Conservation (phyloP, 1,139 yeast species). For the Saccharomycopsis crataegensis region DNA sequence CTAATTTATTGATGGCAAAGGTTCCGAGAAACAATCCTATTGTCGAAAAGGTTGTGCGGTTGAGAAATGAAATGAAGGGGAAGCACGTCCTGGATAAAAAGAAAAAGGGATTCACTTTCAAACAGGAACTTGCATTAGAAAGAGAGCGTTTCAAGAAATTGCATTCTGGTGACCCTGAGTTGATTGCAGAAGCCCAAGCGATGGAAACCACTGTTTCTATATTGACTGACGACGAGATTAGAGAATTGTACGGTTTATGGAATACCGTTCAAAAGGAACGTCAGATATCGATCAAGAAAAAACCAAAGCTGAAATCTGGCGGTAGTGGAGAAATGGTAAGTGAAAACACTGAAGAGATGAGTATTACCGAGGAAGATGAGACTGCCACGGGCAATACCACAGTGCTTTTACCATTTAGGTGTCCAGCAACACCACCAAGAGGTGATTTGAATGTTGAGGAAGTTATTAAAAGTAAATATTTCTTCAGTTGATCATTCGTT, state of each 20-base stretch:
- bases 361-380: neutral
- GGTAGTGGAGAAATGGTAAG: slow-evolving; percentile 20
- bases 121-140: slow-evolving; percentile 72
- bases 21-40: slow-evolving; percentile 47
- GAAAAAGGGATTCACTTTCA: slow-evolving; percentile 47
- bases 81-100: slow-evolving; percentile 33
- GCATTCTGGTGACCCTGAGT: slow-evolving; percentile 43
- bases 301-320: slow-evolving; percentile 6
- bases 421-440: slow-evolving; percentile 72
- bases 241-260: slow-evolving; percentile 15
- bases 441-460: slow-evolving; percentile 79
- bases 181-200: slow-evolving; percentile 43
- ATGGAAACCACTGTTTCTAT: slow-evolving; percentile 75
- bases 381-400: slow-evolving; percentile 21
- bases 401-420: slow-evolving; percentile 46
- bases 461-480: slow-evolving; percentile 69
- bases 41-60: slow-evolving; percentile 43
- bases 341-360: slow-evolving; percentile 6
- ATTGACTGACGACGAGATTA: slow-evolving; percentile 34
- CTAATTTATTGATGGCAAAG: slow-evolving; percentile 53
- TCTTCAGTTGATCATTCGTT: slow-evolving; percentile 37
- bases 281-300: neutral
- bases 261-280: slow-evolving; percentile 2
- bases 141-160: slow-evolving; percentile 51
- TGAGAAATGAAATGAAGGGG: slow-evolving; percentile 43